phyloP scores from a whole-genome alignment of 345 rosid genomes.

The Euphorbia lathyris region DNA sequence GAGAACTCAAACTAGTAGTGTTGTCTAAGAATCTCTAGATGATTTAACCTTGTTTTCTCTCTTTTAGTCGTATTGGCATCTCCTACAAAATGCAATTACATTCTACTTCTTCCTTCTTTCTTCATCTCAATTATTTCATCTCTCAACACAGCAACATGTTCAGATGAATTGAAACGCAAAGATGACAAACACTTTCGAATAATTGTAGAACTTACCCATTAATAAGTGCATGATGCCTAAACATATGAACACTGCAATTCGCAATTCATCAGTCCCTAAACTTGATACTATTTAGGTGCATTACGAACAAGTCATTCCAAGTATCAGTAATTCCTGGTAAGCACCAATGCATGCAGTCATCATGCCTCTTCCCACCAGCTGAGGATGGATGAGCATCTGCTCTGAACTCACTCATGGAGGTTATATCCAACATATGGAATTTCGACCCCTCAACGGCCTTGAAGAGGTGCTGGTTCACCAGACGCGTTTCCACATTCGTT shows the following conservation, averaged over 20 bases:
- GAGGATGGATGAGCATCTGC: constrained; percentile 88
- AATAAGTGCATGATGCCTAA: neutral
- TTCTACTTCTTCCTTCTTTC: neutral
- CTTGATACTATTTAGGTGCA: constrained; percentile 31
- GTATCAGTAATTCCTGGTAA: constrained; percentile 83
- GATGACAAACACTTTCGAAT: neutral
- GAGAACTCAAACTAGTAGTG: too few species aligned
- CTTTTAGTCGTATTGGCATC: too few species aligned
- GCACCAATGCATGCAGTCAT: constrained; percentile 99
- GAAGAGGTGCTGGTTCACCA: constrained; percentile 62
- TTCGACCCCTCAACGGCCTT: constrained; percentile 46
- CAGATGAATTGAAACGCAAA: neutral
- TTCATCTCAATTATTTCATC: neutral
- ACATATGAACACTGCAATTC: neutral
- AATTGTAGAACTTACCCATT: too few species aligned
- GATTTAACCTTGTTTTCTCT: too few species aligned
- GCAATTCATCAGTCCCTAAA: constrained; percentile 14
- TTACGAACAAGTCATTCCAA: constrained; percentile 72
- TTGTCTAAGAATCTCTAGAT: too few species aligned
- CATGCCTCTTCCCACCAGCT: constrained; percentile 81
- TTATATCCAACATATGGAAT: constrained; percentile 68
- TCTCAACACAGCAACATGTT: neutral
- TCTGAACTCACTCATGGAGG: constrained; percentile 83
- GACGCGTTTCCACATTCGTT: constrained; percentile 69
- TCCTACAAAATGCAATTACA: neutral